Base-by-base conservation (phyloP, 2,329 filamentous ascomycete species). In the Aspergillus pseudoterreus region DNA sequence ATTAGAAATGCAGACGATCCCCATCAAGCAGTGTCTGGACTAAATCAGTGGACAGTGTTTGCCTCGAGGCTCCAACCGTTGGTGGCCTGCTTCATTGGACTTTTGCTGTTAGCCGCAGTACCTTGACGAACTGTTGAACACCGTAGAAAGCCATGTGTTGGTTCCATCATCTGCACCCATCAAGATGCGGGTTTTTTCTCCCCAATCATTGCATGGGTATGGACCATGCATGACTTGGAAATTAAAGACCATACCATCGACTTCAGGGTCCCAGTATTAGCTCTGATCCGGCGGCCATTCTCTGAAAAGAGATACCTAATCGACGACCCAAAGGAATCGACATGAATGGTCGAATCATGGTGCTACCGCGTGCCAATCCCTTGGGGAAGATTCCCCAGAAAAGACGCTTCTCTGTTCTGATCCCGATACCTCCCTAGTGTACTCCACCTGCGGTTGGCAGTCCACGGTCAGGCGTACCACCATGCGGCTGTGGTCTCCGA, bases 381-480 rank as follows among this genome's bases (percentile, higher is more conserved):
- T 38, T 38, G 44, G 32, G 44, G 32, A 46, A 38, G 44, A 44
- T 36, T 33, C 44, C 44, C 44, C 44, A 46, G 44, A 36, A n/a
- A 44, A 19, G 14, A 17, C 44, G 12, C 27, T 17, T 33, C 12
- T 15, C 17, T 12, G 22, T 45, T 44, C 43, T 44, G 43, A 11
- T 35, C 24, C 27, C 43, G 44, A 33, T 38, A 21, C 27, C 19
- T 19, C 44, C 44, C 32, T 36, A 46, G 44, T 36, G 44, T 38
- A 17, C 35, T 38, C 35, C 35, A 38, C 35, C 35, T 30, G 5
- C 27, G 27, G 27, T 30, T 30, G 27, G 27, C 27, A 9, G 27
- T 11, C 27, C 27, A 30, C 8, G 8, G 27, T 30, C 27, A 11
- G 27, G 27, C 8, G 27, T 30, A 30, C 27, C 8, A 9, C 27